These are phyloP conservation scores for Penicilliopsis zonata DNA, from an alignment of 495 filamentous ascomycete genomes.

Conservation along the genomic window DNA sequence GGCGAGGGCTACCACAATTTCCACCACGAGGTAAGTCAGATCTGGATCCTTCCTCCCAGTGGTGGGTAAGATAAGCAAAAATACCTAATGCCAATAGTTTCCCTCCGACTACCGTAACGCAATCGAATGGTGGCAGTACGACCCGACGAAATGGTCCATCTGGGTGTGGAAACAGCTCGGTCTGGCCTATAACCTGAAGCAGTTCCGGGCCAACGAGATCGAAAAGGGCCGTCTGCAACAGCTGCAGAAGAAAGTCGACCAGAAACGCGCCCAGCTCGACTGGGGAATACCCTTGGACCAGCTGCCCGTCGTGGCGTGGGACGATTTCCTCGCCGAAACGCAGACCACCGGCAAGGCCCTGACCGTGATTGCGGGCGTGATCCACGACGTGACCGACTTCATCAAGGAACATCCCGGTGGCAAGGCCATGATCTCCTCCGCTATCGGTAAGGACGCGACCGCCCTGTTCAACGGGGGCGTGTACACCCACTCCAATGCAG, in stretches of 20 bases:
- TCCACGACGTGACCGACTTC: conserved; percentile 91
- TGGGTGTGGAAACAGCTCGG: conserved; percentile 89
- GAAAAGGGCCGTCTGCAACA: conserved; percentile 98
- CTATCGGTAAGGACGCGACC: conserved; percentile 93
- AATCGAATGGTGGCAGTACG: conserved; percentile 96
- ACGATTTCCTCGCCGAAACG: conserved; percentile 80
- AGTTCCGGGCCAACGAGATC: conserved; percentile 96
- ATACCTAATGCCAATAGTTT: too few relatives aligned
- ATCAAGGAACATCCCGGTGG: conserved; percentile 97
- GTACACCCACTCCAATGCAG: conserved; percentile 95
- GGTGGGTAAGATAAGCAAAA: too few relatives aligned
- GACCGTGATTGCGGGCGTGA: conserved; percentile 81
- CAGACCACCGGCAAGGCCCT: conserved; percentile 83
- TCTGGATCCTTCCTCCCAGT: too few relatives aligned
- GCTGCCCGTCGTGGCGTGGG: conserved; percentile 93
- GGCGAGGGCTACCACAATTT: conserved; percentile 99
- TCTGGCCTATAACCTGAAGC: conserved; percentile 89
- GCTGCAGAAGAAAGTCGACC: conserved; percentile 97
- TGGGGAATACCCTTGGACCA: conserved; percentile 93
- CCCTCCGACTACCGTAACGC: conserved; percentile 98
- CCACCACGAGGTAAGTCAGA: too few relatives aligned
- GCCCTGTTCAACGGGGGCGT: conserved; percentile 99
- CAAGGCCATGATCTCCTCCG: conserved; percentile 85
- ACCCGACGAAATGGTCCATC: conserved; percentile 98
- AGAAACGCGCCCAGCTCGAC: conserved; percentile 82